phyloP scores from a whole-genome alignment of 768 basidiomycete species.

The Kwoniella dejecticola region DNA sequence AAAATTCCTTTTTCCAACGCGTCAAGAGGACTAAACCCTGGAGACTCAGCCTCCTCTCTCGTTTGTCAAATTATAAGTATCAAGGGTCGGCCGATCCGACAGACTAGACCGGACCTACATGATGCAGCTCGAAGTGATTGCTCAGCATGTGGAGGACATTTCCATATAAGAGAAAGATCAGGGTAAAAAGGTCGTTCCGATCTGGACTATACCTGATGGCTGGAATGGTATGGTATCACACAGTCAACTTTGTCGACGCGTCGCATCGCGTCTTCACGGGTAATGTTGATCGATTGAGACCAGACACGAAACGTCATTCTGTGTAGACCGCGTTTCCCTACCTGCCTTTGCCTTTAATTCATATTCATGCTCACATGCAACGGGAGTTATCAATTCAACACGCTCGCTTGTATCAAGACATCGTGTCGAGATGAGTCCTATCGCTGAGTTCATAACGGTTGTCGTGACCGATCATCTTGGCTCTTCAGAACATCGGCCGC shows the following conservation, averaged over 20 bases:
- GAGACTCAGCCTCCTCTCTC: not conserved
- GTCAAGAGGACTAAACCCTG: not conserved
- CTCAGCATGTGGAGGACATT: no score
- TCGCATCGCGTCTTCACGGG: not conserved
- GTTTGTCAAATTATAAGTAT: not conserved
- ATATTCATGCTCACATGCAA: not conserved
- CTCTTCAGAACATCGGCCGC: no score
- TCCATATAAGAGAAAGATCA: not conserved
- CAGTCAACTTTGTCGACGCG: constrained; percentile 1
- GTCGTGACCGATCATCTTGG: no score
- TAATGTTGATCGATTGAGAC: not conserved
- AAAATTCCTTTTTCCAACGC: not conserved
- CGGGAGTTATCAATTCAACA: no score
- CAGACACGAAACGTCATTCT: constrained; percentile 1
- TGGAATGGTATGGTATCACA: not conserved
- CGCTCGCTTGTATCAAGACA: no score
- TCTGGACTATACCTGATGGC: constrained; percentile 1
- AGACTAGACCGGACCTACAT: not conserved
- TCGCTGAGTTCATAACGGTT: no score
- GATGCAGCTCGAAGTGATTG: not conserved
- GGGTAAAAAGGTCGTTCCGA: not conserved
- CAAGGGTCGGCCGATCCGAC: not conserved
- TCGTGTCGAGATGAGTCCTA: no score
- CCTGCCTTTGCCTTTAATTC: not conserved
- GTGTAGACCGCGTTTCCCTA: not conserved